Conservation (phyloP, 2,329 filamentous ascomycete species). For the Phoma sp. region DNA sequence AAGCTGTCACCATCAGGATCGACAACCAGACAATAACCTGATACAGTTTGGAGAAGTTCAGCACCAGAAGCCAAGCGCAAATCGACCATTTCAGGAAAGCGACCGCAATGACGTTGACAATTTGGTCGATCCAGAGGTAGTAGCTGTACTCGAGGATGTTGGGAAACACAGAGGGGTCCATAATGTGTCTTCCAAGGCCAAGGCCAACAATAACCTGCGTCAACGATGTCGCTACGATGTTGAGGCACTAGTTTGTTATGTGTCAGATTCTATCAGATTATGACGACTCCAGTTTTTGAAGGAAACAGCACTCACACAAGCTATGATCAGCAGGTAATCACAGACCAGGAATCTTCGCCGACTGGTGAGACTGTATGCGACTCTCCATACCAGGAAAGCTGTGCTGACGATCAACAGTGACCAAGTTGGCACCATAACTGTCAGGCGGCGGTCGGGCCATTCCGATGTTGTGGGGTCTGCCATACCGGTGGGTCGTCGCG, state of each 20-base stretch:
- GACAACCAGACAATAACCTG: slow-evolving; percentile 37
- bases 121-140: slow-evolving; percentile 34
- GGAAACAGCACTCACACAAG: slow-evolving; percentile 27
- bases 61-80: slow-evolving; percentile 37
- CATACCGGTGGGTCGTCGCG: slow-evolving; percentile 2
- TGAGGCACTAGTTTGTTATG: slow-evolving; percentile 30
- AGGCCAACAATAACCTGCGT: slow-evolving; percentile 26
- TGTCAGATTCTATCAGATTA: slow-evolving; percentile 15
- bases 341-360: slow-evolving; percentile 31
- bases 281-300: not conserved
- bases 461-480: slow-evolving; percentile 19
- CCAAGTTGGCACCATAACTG: slow-evolving; percentile 26
- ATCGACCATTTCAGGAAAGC: slow-evolving; percentile 42
- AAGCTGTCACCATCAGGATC: slow-evolving; percentile 34
- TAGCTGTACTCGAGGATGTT: slow-evolving; percentile 29
- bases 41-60: slow-evolving; percentile 39
- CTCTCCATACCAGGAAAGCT: slow-evolving; percentile 34
- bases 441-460: slow-evolving; percentile 33
- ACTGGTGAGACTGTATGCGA: slow-evolving; percentile 29
- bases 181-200: slow-evolving; percentile 33
- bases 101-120: slow-evolving; percentile 39
- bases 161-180: slow-evolving; percentile 31
- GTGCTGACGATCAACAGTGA: slow-evolving; percentile 30
- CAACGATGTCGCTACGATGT: slow-evolving; percentile 23
- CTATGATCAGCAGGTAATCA: slow-evolving; percentile 38